A percentile compares a stretch with the other conserved stretches of the same genome.
phyloP scores from a whole-genome alignment of 768 basidiomycete genomes.

The Xerocomellus dryophilus region DNA sequence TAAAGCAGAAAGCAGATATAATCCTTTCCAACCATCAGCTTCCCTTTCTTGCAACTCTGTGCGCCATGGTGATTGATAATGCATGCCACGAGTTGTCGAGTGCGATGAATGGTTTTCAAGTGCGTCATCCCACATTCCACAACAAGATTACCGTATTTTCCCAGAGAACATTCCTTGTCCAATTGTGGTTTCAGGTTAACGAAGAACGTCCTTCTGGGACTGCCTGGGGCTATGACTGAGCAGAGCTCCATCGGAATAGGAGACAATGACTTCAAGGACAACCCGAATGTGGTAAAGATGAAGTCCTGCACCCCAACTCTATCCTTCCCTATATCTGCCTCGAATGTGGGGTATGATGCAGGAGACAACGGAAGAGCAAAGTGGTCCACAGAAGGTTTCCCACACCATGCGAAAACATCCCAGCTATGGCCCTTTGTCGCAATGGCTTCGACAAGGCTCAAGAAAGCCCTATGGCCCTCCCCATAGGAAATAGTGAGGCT shows the following conservation, averaged over 20 bases:
- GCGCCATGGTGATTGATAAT: slow-evolving; percentile 2
- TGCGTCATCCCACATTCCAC: slow-evolving; percentile 4
- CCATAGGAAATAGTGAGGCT: slow-evolving; percentile 22
- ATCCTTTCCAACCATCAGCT: not conserved
- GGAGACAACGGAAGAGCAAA: slow-evolving; percentile 11
- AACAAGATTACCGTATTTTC: not conserved
- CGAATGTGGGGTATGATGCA: slow-evolving; percentile 10
- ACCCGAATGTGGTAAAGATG: not conserved
- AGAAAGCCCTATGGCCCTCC: slow-evolving; percentile 20
- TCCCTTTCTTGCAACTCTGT: not conserved
- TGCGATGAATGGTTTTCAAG: not conserved
- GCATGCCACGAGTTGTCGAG: slow-evolving; percentile 1
- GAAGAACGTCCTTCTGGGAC: not conserved
- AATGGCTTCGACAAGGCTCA: slow-evolving; percentile 14
- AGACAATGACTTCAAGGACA: slow-evolving; percentile 4
- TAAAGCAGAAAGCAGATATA: slow-evolving; percentile 8
- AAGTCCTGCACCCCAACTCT: slow-evolving; percentile 3
- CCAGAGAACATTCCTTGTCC: not conserved
- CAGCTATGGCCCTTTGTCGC: not conserved
- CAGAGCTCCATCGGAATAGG: not conserved
- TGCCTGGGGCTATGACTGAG: not conserved
- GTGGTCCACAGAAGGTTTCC: slow-evolving; percentile 8
- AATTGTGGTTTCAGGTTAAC: not conserved
- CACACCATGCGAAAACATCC: slow-evolving; percentile 19
- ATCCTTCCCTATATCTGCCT: not conserved